Percentiles rank a stretch among this genome's conserved stretches.
Conservation (phyloP, 257 asterid genomes). For the Henckelia pumila region DNA sequence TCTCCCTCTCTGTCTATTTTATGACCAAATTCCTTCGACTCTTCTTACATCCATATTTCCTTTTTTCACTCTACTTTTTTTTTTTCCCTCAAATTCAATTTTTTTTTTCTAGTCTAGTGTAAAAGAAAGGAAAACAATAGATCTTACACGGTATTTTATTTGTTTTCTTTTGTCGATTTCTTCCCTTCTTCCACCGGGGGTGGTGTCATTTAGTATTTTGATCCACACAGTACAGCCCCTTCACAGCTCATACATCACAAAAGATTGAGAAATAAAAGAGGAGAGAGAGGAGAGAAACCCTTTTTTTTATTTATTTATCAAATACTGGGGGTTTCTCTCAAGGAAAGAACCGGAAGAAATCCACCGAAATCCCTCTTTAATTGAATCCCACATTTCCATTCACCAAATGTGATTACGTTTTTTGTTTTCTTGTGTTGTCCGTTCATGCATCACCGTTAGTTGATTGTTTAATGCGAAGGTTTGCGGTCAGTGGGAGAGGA, state of each 20-base stretch:
- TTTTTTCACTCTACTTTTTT: no score
- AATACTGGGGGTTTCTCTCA: conserved; percentile 42
- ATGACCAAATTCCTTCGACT: no score
- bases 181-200: no score
- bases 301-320: no score
- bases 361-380: conserved; percentile 27
- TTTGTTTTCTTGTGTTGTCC: conserved; percentile 28
- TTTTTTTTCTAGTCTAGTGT: no score
- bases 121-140: no score
- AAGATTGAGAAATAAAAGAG: conserved; percentile 13
- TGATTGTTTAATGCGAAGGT: conserved; percentile 44
- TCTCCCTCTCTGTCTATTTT: no score
- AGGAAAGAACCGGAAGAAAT: conserved; percentile 56
- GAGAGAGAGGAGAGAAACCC: conserved; percentile 12
- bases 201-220: conserved; percentile 18
- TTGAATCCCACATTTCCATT: conserved; percentile 32
- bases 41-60: no score
- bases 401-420: conserved; percentile 21
- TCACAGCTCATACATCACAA: conserved; percentile 33
- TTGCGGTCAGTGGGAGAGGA: conserved; percentile 35
- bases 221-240: conserved; percentile 26
- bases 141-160: no score
- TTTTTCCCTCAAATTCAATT: no score
- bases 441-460: conserved; percentile 60
- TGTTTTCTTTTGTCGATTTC: no score